Evolutionary conservation across 2,329 filamentous ascomycete genomes (phyloP).

Genomic region (Bipolaris oryzae): DNA sequence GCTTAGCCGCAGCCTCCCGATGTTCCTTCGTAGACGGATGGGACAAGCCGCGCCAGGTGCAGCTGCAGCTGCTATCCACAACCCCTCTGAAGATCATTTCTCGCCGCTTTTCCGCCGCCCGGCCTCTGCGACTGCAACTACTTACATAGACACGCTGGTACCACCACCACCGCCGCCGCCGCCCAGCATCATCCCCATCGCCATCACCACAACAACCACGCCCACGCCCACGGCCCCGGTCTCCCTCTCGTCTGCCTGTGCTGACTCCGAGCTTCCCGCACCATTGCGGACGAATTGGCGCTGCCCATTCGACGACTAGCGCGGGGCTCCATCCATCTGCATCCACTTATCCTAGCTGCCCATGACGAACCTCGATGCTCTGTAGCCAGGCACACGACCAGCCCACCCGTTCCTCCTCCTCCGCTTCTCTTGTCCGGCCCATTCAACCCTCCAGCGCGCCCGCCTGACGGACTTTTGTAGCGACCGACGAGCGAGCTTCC

Average conservation of each 20-base stretch:
- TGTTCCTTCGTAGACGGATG: conserved; percentile 5
- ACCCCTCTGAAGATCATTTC: conserved; percentile 20
- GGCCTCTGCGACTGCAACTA: background rate
- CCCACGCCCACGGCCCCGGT: background rate
- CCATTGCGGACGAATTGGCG: conserved; percentile 10
- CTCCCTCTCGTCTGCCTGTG: background rate
- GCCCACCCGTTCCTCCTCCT: conserved; percentile 5
- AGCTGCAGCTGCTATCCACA: conserved; percentile 6
- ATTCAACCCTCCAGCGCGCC: conserved; percentile 7
- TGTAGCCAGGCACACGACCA: conserved; percentile 18
- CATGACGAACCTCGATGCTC: conserved; percentile 29
- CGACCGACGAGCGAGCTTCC: conserved; percentile 22
- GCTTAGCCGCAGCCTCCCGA: conserved; percentile 20
- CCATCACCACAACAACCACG: background rate
- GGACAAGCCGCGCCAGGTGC: conserved; percentile 16
- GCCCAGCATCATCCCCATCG: background rate
- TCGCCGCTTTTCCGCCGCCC: conserved; percentile 9
- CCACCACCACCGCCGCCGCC: no score
- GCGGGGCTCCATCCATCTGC: conserved; percentile 20
- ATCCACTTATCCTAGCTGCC: conserved; percentile 3
- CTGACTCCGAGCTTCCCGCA: conserved; percentile 16
- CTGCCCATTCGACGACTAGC: conserved; percentile 9
- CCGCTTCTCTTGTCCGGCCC: conserved; percentile 17
- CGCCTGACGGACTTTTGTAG: conserved; percentile 15
- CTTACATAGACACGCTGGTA: background rate